Percentiles rank a stretch among this genome's conserved stretches.
These are phyloP conservation scores for Flagelloscypha sp. DNA, from an alignment of 768 basidiomycete species.

Conservation along the genomic window DNA sequence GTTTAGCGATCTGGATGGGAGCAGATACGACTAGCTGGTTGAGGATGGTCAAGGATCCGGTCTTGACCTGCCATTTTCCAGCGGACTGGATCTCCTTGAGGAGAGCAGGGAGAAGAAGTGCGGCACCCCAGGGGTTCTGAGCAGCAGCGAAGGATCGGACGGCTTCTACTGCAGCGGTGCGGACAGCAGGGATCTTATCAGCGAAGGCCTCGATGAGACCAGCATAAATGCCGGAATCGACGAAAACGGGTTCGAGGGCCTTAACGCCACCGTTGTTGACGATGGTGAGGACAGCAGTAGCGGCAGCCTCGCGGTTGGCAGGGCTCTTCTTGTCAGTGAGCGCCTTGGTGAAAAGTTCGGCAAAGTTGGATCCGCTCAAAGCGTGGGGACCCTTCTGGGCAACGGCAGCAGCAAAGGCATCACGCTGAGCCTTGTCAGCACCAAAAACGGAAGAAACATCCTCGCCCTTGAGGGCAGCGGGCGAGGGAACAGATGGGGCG, in stretches of 20 bases:
- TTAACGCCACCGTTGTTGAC: constrained; percentile 63
- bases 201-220: constrained; percentile 87
- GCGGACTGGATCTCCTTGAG: constrained; percentile 92
- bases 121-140: constrained; percentile 86
- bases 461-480: constrained; percentile 66
- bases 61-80: constrained; percentile 97
- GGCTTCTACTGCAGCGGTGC: constrained; percentile 78
- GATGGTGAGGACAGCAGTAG: constrained; percentile 57
- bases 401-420: constrained; percentile 61
- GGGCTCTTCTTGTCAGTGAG: constrained; percentile 94
- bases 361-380: constrained; percentile 62
- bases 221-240: constrained; percentile 79
- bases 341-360: constrained; percentile 71
- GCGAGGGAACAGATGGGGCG: constrained; percentile 47
- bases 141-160: constrained; percentile 64
- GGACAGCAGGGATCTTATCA: constrained; percentile 88
- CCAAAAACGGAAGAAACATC: constrained; percentile 74
- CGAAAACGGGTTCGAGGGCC: constrained; percentile 82
- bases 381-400: constrained; percentile 80
- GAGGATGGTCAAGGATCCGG: constrained; percentile 71
- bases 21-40: constrained; percentile 83
- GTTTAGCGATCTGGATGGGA: constrained; percentile 73
- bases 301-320: constrained; percentile 84
- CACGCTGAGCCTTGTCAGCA: constrained; percentile 77
- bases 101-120: constrained; percentile 76